Evolutionary conservation across 306 rosid genomes (phyloP).

Genomic region (Quercus bicolor): DNA sequence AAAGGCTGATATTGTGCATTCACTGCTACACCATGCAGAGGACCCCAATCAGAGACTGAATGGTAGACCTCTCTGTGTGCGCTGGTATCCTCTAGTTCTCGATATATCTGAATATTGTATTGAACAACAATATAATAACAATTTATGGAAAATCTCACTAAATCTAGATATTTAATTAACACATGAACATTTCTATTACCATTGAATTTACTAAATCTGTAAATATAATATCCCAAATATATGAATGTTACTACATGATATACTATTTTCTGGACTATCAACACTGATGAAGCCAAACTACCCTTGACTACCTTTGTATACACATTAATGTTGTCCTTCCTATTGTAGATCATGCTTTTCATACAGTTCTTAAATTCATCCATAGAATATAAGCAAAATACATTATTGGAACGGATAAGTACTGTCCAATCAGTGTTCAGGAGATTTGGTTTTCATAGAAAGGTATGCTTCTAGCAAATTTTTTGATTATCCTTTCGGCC

Average conservation of each 20-base stretch:
- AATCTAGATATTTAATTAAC: background rate
- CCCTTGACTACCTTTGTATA: background rate
- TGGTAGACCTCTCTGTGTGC: slow-evolving; percentile 63
- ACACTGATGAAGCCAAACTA: background rate
- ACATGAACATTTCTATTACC: background rate
- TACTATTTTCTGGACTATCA: background rate
- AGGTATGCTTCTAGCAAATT: background rate
- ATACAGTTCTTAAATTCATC: background rate
- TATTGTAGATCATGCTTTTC: background rate
- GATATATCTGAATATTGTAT: slow-evolving; percentile 59
- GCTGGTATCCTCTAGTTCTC: slow-evolving; percentile 64
- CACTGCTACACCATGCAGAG: slow-evolving; percentile 72
- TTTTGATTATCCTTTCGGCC: background rate
- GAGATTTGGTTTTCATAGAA: background rate
- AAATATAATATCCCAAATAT: background rate
- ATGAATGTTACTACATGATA: background rate
- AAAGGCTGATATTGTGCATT: slow-evolving; percentile 72
- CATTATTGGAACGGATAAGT: background rate
- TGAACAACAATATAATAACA: slow-evolving; percentile 18
- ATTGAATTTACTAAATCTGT: background rate
- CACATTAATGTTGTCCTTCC: background rate
- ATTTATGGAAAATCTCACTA: slow-evolving; percentile 1
- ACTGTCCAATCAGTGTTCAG: background rate
- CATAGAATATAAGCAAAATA: background rate
- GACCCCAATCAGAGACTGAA: slow-evolving; percentile 54